phyloP scores from a whole-genome alignment of 305 asterid genomes.

The Fraxinus dipetala region DNA sequence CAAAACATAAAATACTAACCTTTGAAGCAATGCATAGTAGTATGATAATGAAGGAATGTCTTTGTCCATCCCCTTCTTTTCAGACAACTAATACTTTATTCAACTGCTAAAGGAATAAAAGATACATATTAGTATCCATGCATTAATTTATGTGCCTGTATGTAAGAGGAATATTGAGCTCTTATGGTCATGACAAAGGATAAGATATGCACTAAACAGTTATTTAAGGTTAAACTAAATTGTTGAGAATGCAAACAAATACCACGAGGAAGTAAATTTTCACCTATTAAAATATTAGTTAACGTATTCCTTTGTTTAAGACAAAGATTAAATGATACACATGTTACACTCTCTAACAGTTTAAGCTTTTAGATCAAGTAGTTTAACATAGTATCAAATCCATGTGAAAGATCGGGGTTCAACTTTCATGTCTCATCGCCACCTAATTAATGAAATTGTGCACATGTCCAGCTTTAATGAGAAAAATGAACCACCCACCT shows the following conservation, averaged over 20 bases:
- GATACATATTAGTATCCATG: neutral
- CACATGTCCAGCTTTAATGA: neutral
- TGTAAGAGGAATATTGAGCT: neutral
- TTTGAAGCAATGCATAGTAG: conserved; percentile 41
- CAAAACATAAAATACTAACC: conserved; percentile 46
- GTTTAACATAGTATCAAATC: too few species aligned
- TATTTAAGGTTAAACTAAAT: too few species aligned
- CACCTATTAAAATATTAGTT: neutral
- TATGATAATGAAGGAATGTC: too few species aligned
- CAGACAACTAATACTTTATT: too few species aligned
- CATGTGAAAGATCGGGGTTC: too few species aligned
- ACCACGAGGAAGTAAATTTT: neutral
- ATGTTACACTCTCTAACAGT: neutral
- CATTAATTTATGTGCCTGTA: neutral
- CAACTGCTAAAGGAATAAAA: neutral
- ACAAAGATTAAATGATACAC: neutral
- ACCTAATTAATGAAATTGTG: neutral
- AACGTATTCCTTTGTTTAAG: too few species aligned
- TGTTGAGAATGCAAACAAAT: neutral
- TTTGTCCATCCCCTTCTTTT: too few species aligned
- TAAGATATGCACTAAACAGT: neutral
- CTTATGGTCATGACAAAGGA: neutral
- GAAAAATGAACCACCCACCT: too few species aligned
- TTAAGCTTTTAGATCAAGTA: neutral
- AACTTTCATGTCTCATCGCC: neutral